Evolutionary conservation across 208 protist species (phyloP).

Genomic region (Angomonas deanei): DNA sequence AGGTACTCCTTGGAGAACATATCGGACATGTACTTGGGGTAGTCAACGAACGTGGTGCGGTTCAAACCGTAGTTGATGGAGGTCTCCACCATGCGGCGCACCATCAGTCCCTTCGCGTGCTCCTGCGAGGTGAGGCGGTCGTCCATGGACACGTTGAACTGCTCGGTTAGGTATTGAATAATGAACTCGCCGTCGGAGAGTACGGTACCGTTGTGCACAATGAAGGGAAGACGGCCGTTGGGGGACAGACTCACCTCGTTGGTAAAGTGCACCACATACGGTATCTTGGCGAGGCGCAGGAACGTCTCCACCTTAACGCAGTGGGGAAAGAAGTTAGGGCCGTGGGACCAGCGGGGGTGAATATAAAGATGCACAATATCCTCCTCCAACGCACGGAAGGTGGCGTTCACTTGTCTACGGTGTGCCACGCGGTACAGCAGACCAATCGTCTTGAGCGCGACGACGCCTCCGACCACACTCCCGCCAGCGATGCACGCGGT

Average conservation of each 20-base stretch:
- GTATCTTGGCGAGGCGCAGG: conserved; percentile 60
- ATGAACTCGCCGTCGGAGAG: conserved; percentile 56
- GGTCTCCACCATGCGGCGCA: conserved; percentile 53
- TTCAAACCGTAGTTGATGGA: conserved; percentile 62
- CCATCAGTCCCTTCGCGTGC: conserved; percentile 41
- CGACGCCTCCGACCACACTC: conserved; percentile 21
- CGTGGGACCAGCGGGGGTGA: conserved; percentile 63
- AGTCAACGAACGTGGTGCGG: conserved; percentile 52
- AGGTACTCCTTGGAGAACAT: conserved; percentile 57
- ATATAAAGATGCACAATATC: conserved; percentile 65
- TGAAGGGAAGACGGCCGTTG: conserved; percentile 53
- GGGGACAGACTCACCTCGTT: conserved; percentile 50
- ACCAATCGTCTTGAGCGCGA: conserved; percentile 19
- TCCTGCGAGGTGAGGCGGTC: conserved; percentile 38
- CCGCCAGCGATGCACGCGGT: conserved; percentile 22
- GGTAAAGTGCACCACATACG: conserved; percentile 65
- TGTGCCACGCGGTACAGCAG: conserved; percentile 18
- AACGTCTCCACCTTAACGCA: conserved; percentile 71
- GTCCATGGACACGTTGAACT: conserved; percentile 42
- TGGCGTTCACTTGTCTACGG: conserved; percentile 15
- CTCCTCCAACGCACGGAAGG: conserved; percentile 39
- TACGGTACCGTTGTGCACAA: conserved; percentile 45
- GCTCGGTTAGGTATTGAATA: conserved; percentile 49
- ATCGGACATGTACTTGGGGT: conserved; percentile 38
- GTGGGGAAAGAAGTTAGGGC: conserved; percentile 58